Evolutionary conservation across 78 protist genomes (phyloP), one percentile per base, ranked within the genome.

Genomic region (Speleostelium caveatum): DNA sequence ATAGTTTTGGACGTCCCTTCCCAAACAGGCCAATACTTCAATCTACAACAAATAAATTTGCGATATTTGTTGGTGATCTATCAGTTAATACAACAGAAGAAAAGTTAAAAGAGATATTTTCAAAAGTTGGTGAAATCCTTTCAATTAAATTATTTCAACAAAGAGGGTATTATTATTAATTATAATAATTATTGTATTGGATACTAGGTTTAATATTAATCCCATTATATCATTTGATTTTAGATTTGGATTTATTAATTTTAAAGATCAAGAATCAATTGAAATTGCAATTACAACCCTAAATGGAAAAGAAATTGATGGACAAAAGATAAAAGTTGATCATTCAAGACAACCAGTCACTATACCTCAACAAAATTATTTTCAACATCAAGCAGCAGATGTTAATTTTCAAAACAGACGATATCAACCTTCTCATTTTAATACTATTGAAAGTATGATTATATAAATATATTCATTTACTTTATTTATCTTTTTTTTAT

Each of bases 41-140:
- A 24, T 24, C n/a, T n/a, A n/a, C n/a, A n/a, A n/a, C n/a, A n/a
- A n/a, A n/a, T n/a, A n/a, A 38, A n/a, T 28, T 61, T 45, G 67
- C 86, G 14, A 61, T 75, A 10, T 75, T 59, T 75, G 86, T 75
- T 42, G 86, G 86, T 30, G 86, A 75, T 21, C 10, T 75, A 42
- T 28, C 73, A 12, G 73, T 59, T 26, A 32, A 17, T 6, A 63
- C 60, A 0, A 39, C n/a, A 33, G 73, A 75, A 62, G 39, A 39
- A 19, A 14, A n/a, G 19, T 36, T 75, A 30, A 24, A 6, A 14
- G 28, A 75, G 19, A 22, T 32, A 38, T 75, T 75, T 62, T 61
- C 59, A 36, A 38, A 61, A 5, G 59, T 21, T 75, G 86, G 86
- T 16, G 68, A 75, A 39, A 62, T 75, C 12, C 26, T 28, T 17